Percentiles rank a stretch among this genome's conserved stretches.
phyloP scores from a whole-genome alignment of 352 stramenopile species.

The Plasmopara viticola region DNA sequence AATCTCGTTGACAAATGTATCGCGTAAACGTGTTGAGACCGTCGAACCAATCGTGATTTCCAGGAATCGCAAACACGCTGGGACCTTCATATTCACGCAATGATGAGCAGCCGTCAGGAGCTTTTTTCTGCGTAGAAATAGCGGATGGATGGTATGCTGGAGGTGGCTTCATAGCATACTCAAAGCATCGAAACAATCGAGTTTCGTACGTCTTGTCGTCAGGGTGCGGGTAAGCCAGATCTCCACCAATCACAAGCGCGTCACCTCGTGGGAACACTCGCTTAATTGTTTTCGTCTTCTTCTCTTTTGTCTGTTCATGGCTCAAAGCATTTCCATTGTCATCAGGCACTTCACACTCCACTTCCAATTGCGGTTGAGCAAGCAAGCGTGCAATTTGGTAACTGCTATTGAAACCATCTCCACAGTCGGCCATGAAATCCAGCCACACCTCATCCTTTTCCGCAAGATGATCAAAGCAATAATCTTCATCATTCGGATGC shows the following conservation, averaged over 20 bases:
- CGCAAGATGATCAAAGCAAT: constrained; percentile 79
- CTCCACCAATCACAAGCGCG: constrained; percentile 86
- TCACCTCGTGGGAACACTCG: constrained; percentile 78
- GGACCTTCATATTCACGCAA: constrained; percentile 63
- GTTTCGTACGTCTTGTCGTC: constrained; percentile 86
- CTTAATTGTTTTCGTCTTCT: constrained; percentile 34
- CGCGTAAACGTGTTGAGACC: constrained; percentile 89
- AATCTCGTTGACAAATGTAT: constrained; percentile 88
- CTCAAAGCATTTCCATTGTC: constrained; percentile 4
- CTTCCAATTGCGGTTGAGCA: constrained; percentile 80
- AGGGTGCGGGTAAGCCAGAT: constrained; percentile 90
- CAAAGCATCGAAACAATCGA: constrained; percentile 87
- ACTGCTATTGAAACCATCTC: constrained; percentile 91
- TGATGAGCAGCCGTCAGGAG: constrained; percentile 42
- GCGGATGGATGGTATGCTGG: constrained; percentile 73
- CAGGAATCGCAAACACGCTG: constrained; percentile 75
- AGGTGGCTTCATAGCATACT: constrained; percentile 91
- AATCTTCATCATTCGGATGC: constrained; percentile 62
- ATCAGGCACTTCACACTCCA: constrained; percentile 45
- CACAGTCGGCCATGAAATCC: constrained; percentile 92
- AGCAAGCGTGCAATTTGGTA: constrained; percentile 90
- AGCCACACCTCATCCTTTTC: constrained; percentile 85
- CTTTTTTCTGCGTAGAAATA: constrained; percentile 83
- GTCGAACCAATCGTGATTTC: constrained; percentile 94
- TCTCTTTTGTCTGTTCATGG: constrained; percentile 18